phyloP scores from a whole-genome alignment of 768 basidiomycete genomes.

The Tulasnella sp. region DNA sequence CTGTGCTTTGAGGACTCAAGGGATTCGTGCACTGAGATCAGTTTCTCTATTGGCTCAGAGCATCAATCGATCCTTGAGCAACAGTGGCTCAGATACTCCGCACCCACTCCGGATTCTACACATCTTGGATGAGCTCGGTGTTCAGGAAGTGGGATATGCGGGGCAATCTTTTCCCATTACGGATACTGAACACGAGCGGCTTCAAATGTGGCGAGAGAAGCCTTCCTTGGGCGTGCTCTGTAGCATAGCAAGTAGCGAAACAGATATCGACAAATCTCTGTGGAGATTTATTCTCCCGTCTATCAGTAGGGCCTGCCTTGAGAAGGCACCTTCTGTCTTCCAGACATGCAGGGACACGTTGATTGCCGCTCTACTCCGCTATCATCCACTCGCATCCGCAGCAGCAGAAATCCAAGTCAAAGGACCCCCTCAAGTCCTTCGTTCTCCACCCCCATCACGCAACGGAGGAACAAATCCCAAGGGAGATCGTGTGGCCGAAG shows the following conservation, averaged over 20 bases:
- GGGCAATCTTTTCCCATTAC: conserved; percentile 9
- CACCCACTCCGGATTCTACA: background rate
- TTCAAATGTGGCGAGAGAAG: conserved; percentile 40
- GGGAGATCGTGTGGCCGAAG: conserved; percentile 17
- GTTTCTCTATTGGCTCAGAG: conserved; percentile 1
- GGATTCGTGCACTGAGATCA: conserved; percentile 28
- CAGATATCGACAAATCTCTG: conserved; percentile 51
- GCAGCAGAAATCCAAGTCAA: conserved; percentile 57
- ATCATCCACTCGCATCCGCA: conserved; percentile 56
- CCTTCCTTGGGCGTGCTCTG: conserved; percentile 44
- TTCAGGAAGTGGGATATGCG: conserved; percentile 21
- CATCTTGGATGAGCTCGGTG: conserved; percentile 38
- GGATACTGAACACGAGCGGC: conserved; percentile 9
- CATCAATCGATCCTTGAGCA: background rate
- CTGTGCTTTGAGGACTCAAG: conserved; percentile 48
- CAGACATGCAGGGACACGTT: conserved; percentile 48
- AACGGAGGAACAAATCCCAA: background rate
- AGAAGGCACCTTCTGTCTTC: conserved; percentile 35
- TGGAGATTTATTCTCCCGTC: conserved; percentile 64
- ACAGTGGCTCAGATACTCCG: background rate
- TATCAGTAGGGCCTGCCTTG: conserved; percentile 45
- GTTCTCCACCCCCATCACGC: conserved; percentile 14
- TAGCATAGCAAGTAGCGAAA: conserved; percentile 56
- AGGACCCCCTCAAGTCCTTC: conserved; percentile 31
- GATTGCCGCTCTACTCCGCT: conserved; percentile 54